Base-by-base conservation (phyloP, 305 asterid genomes). In the Fraxinus nigra region DNA sequence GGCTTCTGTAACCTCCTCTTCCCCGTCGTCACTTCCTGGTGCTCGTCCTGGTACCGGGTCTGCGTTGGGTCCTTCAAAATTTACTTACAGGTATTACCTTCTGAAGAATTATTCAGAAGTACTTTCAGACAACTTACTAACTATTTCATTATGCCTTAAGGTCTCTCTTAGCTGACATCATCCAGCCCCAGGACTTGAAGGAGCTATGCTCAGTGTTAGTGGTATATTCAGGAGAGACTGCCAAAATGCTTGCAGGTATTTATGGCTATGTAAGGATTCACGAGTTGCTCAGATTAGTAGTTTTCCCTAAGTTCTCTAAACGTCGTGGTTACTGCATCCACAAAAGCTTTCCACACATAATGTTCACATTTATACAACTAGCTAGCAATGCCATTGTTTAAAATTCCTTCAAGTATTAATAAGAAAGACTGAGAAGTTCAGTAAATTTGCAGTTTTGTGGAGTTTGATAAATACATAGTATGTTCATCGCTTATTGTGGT, bases 121-220 rank as follows among this genome's bases (percentile, higher is more conserved):
- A 72, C 48, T 87, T 85, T 86, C 80, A 81, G 75, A 78, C 76
- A 82, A 84, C 93, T 61, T 61, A 10, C 13, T 94, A 89, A 94
- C 56, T 43, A 34, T 33, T 78, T 67, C 83, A 80, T 75, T 76
- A 80, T 83, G 74, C 80, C 54, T 85, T 76, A 88, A 96, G 99
- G 94, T 96, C 99, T 85, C 90, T 94, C 76, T 92, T 96, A 85
- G 99, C 95, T 84, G 99, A 94, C 86, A 90, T 94, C 90, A 96
- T 96, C 81, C 98, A 90, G 88, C 95, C 97, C 63, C 93, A 90
- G 88, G 98, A 96, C 87, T 84, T 88, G 95, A 94, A 89, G 91
- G 99, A 94, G 81, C 95, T 96, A 81, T 96, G 99, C 86, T 94
- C 99, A 14, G 97, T 94, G 82, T 93, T 96, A 84, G 98, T 90